A percentile compares a stretch with the other conserved stretches of the same genome.
Evolutionary conservation across 805 yeast species (phyloP).

Genomic region (Zygotorulaspora sp.): DNA sequence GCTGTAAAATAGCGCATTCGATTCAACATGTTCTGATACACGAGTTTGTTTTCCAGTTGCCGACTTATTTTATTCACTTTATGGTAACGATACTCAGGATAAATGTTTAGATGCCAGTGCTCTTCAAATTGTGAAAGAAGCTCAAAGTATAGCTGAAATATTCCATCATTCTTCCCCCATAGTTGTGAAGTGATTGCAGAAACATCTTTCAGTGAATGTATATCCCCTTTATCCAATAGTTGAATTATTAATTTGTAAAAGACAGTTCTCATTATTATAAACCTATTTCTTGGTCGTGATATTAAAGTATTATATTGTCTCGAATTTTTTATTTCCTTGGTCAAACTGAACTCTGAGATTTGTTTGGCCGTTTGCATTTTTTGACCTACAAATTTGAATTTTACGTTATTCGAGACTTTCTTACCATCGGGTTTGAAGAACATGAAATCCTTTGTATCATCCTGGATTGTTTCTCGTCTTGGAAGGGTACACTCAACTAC

Average conservation of each 20-base stretch:
- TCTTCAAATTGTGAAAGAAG: constrained; percentile 16
- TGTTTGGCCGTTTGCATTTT: constrained; percentile 8
- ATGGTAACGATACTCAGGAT: constrained; percentile 17
- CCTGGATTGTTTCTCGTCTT: background rate
- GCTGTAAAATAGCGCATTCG: too few species aligned
- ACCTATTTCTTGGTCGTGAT: constrained; percentile 15
- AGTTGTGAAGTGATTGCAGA: constrained; percentile 18
- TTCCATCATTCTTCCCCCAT: constrained; percentile 17
- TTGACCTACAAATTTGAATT: constrained; percentile 12
- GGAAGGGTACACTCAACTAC: constrained; percentile 10
- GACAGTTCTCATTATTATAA: constrained; percentile 16
- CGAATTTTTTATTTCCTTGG: constrained; percentile 2
- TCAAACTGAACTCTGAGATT: constrained; percentile 9
- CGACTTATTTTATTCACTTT: too few species aligned
- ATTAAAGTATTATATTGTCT: background rate
- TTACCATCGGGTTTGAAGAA: constrained; percentile 9
- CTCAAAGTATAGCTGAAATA: constrained; percentile 21
- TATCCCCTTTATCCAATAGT: constrained; percentile 3
- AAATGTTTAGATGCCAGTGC: constrained; percentile 16
- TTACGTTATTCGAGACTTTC: constrained; percentile 4
- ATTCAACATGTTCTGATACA: too few species aligned
- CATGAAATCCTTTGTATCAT: constrained; percentile 6
- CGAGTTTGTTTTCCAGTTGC: too few species aligned
- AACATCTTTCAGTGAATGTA: constrained; percentile 9
- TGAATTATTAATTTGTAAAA: constrained; percentile 9